Evolutionary conservation across 371 early-diverging fungal species (phyloP).

Genomic region (Dinochytrium kinnereticum): DNA sequence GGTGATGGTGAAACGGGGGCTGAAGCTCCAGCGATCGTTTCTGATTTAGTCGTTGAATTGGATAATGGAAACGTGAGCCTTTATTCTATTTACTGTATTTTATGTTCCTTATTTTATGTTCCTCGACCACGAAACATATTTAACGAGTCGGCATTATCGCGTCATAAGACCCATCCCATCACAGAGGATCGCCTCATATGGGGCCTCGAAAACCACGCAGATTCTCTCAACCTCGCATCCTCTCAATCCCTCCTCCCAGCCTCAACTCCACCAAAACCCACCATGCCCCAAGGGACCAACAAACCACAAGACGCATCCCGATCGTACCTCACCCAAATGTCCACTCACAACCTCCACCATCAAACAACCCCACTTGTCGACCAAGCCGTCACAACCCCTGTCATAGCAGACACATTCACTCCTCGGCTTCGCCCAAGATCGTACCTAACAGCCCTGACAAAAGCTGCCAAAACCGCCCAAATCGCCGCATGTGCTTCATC

Average conservation of each 20-base stretch:
- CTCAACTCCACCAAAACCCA: neutral
- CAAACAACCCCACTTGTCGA: too few relatives aligned
- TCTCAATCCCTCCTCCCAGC: neutral
- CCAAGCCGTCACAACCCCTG: neutral
- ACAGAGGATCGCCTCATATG: neutral
- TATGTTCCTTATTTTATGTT: too few relatives aligned
- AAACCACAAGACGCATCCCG: neutral
- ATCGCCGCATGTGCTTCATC: neutral
- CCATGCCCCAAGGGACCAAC: neutral
- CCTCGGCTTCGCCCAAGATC: neutral
- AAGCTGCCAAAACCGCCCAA: constrained; percentile 8
- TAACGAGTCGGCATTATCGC: too few relatives aligned
- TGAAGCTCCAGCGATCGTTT: too few relatives aligned
- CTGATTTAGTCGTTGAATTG: too few relatives aligned
- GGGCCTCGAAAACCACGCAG: neutral
- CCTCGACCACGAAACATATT: too few relatives aligned
- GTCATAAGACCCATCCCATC: too few relatives aligned
- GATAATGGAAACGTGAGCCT: too few relatives aligned
- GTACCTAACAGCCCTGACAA: constrained; percentile 2
- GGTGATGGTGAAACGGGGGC: too few relatives aligned
- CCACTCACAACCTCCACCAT: neutral
- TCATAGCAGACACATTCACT: constrained; percentile 11
- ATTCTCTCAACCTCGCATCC: neutral
- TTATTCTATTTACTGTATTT: too few relatives aligned
- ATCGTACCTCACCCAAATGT: neutral